A percentile compares a stretch with the other conserved stretches of the same genome.
Evolutionary conservation across 805 yeast genomes (phyloP).

Genomic region (Ogataea paradorogensis): DNA sequence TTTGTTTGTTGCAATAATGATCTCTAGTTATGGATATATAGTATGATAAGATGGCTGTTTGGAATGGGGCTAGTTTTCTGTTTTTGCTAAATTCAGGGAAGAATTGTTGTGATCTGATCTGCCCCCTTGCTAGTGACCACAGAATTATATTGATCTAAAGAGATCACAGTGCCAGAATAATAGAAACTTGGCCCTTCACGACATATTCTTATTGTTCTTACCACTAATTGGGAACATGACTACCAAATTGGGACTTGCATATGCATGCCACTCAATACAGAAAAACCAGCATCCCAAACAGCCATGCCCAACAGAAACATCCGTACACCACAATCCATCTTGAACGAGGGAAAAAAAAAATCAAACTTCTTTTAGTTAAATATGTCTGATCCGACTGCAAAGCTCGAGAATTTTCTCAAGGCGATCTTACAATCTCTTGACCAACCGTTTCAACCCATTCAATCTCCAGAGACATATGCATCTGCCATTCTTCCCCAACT

Average conservation of each 20-base stretch:
- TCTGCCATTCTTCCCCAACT: conserved; percentile 42
- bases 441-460: conserved; percentile 16
- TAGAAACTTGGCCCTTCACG: conserved; percentile 3
- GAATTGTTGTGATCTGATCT: conserved; percentile 19
- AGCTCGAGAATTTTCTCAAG: conserved; percentile 26
- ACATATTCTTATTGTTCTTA: conserved; percentile 3
- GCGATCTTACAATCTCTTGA: conserved; percentile 28
- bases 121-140: conserved; percentile 10
- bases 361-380: too few species aligned
- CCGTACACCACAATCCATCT: conserved; percentile 1
- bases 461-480: conserved; percentile 20
- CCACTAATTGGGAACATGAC: conserved; percentile 4
- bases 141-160: conserved; percentile 16
- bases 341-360: not conserved
- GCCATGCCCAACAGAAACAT: conserved; percentile 2
- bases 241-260: conserved; percentile 4
- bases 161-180: conserved; percentile 10
- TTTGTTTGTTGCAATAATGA: not conserved
- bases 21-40: conserved; percentile 4
- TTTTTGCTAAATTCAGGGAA: conserved; percentile 20
- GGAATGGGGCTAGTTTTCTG: conserved; percentile 20
- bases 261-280: conserved; percentile 16
- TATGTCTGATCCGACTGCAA: conserved; percentile 21
- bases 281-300: conserved; percentile 12
- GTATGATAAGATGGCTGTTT: conserved; percentile 8